phyloP scores from a whole-genome alignment of 768 basidiomycete genomes.

The Dentipellis sp. region DNA sequence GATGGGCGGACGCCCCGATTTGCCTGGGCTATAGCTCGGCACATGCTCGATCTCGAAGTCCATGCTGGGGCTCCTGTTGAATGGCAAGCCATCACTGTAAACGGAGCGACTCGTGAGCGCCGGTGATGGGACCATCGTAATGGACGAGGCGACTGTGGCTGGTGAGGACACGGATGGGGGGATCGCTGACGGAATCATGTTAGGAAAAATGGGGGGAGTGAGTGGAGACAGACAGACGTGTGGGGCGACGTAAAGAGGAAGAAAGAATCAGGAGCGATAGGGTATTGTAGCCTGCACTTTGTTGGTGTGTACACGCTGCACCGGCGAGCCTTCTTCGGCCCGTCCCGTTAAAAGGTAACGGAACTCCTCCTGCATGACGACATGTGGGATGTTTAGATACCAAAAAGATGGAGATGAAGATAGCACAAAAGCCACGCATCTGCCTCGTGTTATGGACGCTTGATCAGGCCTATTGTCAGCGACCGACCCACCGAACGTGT shows the following conservation, averaged over 20 bases:
- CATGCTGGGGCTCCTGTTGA: constrained; percentile 31
- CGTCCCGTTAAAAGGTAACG: not conserved
- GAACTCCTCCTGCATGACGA: not conserved
- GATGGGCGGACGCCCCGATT: constrained; percentile 10
- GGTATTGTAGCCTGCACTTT: not conserved
- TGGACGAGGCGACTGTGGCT: not conserved
- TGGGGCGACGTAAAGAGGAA: not conserved
- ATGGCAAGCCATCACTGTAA: constrained; percentile 9
- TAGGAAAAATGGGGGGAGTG: constrained; percentile 3
- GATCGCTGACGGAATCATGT: constrained; percentile 12
- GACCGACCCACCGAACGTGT: not conserved
- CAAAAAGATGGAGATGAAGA: not conserved
- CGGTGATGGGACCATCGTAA: constrained; percentile 9
- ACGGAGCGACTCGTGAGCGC: constrained; percentile 5
- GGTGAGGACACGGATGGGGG: constrained; percentile 1
- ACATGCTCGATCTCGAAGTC: constrained; percentile 60
- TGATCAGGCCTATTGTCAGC: not conserved
- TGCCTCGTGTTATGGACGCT: not conserved
- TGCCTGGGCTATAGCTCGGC: constrained; percentile 12
- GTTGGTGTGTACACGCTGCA: not conserved
- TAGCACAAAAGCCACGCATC: not conserved
- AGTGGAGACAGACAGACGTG: constrained; percentile 2
- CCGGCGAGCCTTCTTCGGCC: not conserved
- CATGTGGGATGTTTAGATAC: not conserved
- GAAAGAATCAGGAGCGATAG: not conserved